Base-by-base conservation (phyloP, 148 eudicot species). In the Dianthus caryophyllus region DNA sequence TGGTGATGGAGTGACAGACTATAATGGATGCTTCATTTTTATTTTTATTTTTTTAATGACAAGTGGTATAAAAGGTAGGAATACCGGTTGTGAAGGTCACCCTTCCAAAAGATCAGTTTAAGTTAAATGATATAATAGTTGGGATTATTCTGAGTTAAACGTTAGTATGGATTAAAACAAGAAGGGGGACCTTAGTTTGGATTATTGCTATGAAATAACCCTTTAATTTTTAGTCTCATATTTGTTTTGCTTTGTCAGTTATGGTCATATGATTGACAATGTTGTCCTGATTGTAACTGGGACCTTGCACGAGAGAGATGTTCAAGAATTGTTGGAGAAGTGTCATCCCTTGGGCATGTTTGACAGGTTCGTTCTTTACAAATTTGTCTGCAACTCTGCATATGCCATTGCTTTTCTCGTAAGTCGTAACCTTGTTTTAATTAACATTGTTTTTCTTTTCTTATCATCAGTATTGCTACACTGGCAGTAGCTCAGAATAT, bases 261-360 rank as follows among this genome's bases (percentile, higher is more conserved):
- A 92, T 67, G 98, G 98, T 56, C 96, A 92, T 83, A 92, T 92
- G 98, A 92, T 92, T 56, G 98, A 92, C 81, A 92, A 92, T 81
- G 98, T 92, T 72, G 98, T 93, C 68, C 87, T 93, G 41, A 93
- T 93, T 66, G 96, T 93, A 21, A 93, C 98, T 74, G 98, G 98
- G 75, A 89, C 98, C 46, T 85, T 93, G 89, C 98, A 93, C 49
- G 98, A 93, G 90, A 87, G 98, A 78, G 98, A 93, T 80, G 96
- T 89, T 54, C 98, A 93, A 48, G 98, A 92, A 69, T 71, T 92
- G 75, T 81, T 92, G 75, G 98, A 92, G 87, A 92, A 92, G 72
- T 92, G 98, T 60, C 98, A 92, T 49, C 98, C 98, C 24, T 64
- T 92, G 82, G 98, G 98, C 68, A 92, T 92, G 98, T 92, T 92